Evolutionary conservation across 148 eudicot genomes (phyloP).

Genomic region (Persicaria maculosa): DNA sequence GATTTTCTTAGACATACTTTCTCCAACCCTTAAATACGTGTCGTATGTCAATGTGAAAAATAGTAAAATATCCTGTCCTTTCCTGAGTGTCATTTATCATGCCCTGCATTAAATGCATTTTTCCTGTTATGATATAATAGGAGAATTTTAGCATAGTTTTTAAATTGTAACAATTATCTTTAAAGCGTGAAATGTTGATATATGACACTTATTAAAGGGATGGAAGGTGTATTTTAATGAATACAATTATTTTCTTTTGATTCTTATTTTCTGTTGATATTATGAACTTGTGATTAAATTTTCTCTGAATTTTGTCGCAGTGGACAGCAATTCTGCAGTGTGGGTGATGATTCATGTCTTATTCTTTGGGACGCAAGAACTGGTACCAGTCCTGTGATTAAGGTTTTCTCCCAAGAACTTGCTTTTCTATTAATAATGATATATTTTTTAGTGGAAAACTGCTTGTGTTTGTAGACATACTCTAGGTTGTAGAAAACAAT

Average conservation of each 20-base stretch:
- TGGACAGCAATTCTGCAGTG: constrained; percentile 85
- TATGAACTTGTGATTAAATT: not conserved
- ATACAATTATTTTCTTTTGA: not conserved
- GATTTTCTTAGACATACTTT: not conserved
- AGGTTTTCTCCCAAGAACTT: constrained; percentile 4
- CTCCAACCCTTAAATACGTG: not conserved
- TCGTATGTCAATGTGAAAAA: not conserved
- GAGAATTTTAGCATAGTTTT: not conserved
- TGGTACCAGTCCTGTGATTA: constrained; percentile 16
- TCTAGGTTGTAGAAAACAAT: not conserved
- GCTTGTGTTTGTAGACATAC: not conserved
- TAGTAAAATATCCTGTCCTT: not conserved
- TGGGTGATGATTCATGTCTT: constrained; percentile 73
- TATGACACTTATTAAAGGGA: not conserved
- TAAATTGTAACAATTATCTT: not conserved
- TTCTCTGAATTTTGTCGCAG: constrained; percentile 27
- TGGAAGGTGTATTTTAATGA: not conserved
- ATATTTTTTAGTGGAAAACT: not conserved
- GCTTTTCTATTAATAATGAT: not conserved
- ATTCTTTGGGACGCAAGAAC: constrained; percentile 6
- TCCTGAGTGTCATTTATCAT: not conserved
- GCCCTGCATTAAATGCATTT: not conserved
- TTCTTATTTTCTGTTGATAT: not conserved
- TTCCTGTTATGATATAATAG: not conserved
- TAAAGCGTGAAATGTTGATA: not conserved